A percentile compares a stretch with the other conserved stretches of the same genome.
Conservation (phyloP, 164 flowering plant species). For the Amborella trichopoda region DNA sequence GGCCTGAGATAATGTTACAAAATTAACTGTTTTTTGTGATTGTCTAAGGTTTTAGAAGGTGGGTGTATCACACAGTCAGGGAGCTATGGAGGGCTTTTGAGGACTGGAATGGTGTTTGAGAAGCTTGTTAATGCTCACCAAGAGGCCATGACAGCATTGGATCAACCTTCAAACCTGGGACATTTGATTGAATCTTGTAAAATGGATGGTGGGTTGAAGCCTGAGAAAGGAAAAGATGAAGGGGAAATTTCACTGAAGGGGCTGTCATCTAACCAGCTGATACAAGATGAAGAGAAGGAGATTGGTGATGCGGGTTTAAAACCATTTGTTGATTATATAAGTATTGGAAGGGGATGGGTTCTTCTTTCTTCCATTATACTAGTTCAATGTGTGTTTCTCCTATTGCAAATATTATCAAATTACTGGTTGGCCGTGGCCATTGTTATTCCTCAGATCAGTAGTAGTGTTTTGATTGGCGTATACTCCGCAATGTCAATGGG, state of each 20-base stretch:
- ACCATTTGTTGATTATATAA: constrained; percentile 56
- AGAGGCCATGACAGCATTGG: constrained; percentile 32
- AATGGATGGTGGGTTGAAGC: constrained; percentile 1
- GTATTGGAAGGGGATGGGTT: constrained; percentile 32
- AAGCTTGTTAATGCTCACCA: constrained; percentile 74
- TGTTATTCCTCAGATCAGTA: constrained; percentile 31
- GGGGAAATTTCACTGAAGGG: constrained; percentile 32
- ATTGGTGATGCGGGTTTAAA: constrained; percentile 65
- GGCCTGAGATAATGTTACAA: not conserved
- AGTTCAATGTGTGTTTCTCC: constrained; percentile 34
- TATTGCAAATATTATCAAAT: constrained; percentile 47
- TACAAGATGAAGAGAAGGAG: constrained; percentile 66
- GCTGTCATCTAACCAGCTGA: constrained; percentile 35
- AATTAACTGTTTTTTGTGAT: not conserved
- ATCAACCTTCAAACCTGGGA: constrained; percentile 2
- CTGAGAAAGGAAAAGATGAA: constrained; percentile 15
- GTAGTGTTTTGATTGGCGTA: constrained; percentile 38
- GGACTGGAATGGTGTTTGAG: constrained; percentile 56
- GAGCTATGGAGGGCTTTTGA: constrained; percentile 49
- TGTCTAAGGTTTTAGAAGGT: constrained; percentile 48
- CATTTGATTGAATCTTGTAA: constrained; percentile 10
- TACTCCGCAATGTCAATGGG: constrained; percentile 42
- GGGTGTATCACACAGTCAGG: constrained; percentile 62
- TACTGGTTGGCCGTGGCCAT: constrained; percentile 74
- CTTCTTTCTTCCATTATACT: constrained; percentile 17